These are phyloP conservation scores for Cokeromyces recurvatus DNA, from an alignment of 371 early-diverging fungal genomes.

Conservation along the genomic window DNA sequence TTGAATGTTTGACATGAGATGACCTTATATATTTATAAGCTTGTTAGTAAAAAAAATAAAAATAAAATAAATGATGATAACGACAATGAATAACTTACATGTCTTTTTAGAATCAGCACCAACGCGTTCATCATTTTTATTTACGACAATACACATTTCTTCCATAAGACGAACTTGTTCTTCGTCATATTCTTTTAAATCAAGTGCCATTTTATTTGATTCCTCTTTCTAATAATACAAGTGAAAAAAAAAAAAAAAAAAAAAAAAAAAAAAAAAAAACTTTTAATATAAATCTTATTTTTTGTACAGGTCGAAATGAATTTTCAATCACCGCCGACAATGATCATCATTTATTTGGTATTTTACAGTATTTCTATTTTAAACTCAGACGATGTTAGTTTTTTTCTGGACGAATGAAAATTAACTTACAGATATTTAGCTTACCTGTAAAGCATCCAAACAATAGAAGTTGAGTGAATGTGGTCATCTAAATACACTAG, in stretches of 20 bases:
- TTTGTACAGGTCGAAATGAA: no score
- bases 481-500: no score
- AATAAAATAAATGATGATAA: background rate
- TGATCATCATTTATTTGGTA: no score
- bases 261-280: slow-evolving; percentile 1
- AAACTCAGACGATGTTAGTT: no score
- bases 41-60: no score
- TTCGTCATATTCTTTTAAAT: slow-evolving; percentile 69
- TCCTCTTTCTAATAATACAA: background rate
- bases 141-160: slow-evolving; percentile 95
- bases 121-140: slow-evolving; percentile 78
- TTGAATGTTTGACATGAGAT: slow-evolving; percentile 87
- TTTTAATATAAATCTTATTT: background rate
- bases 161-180: slow-evolving; percentile 93
- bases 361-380: no score
- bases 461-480: no score
- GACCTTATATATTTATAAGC: slow-evolving; percentile 57
- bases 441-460: no score
- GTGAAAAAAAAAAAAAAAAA: background rate
- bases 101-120: slow-evolving; percentile 89
- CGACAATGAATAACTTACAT: slow-evolving; percentile 52
- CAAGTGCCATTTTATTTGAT: slow-evolving; percentile 38
- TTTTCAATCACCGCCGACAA: no score
- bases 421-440: no score
- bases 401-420: no score